Percentiles rank a stretch among this genome's conserved stretches.
phyloP scores from a whole-genome alignment of 192 early-diverging fungal genomes.

The Allomyces arbusculus region DNA sequence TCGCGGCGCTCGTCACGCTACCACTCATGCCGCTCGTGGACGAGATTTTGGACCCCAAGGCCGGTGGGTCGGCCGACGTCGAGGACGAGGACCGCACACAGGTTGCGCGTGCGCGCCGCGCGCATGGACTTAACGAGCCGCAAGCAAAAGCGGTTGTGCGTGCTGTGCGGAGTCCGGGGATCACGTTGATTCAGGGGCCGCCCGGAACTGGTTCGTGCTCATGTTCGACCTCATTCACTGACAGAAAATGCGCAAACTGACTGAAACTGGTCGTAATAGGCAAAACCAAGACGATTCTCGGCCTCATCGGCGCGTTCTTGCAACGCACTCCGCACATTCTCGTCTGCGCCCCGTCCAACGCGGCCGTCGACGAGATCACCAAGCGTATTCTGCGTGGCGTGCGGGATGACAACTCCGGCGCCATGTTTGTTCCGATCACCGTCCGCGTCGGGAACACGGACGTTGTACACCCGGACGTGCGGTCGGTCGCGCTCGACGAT shows the following conservation, averaged over 20 bases:
- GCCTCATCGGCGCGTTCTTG: slow-evolving; percentile 51
- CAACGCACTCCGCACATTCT: slow-evolving; percentile 28
- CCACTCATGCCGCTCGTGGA: slow-evolving; percentile 31
- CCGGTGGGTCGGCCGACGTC: slow-evolving; percentile 9
- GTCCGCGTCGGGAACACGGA: neutral
- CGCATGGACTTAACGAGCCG: slow-evolving; percentile 69
- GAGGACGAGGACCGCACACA: slow-evolving; percentile 25
- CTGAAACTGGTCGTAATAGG: too few species aligned
- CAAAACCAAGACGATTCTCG: slow-evolving; percentile 81
- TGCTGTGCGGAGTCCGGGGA: slow-evolving; percentile 45
- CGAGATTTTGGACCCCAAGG: slow-evolving; percentile 31
- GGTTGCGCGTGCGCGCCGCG: neutral
- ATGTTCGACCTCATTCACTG: too few species aligned
- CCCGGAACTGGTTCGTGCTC: slow-evolving; percentile 12
- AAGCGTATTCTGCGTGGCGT: slow-evolving; percentile 66
- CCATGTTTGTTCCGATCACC: slow-evolving; percentile 12
- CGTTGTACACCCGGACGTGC: neutral
- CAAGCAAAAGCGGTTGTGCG: slow-evolving; percentile 68
- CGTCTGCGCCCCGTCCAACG: slow-evolving; percentile 88
- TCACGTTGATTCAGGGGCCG: slow-evolving; percentile 72
- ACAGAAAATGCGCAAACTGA: too few species aligned
- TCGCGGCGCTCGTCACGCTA: slow-evolving; percentile 46
- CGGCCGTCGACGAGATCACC: slow-evolving; percentile 87
- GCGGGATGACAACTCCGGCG: slow-evolving; percentile 24
- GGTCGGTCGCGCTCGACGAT: neutral